Conservation (phyloP, 495 filamentous ascomycete genomes). For the Penicillium desertorum region DNA sequence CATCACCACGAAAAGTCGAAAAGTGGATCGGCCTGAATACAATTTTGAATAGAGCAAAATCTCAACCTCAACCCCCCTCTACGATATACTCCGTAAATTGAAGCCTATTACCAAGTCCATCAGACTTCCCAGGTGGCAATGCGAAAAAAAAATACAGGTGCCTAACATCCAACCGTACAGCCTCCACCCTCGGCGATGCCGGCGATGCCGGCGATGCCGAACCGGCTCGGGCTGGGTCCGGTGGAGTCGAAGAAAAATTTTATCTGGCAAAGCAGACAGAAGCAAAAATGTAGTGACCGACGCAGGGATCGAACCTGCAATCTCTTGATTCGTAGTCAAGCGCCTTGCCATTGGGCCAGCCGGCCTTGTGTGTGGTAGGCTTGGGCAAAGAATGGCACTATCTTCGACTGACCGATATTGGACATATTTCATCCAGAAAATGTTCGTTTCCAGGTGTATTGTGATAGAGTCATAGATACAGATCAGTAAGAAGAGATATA, state of each 20-base stretch:
- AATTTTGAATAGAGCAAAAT: neutral
- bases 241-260: conserved; percentile 14
- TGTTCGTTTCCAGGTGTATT: neutral
- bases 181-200: neutral
- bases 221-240: neutral
- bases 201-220: neutral
- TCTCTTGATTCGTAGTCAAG: conserved; percentile 71
- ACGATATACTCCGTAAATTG: too few relatives aligned
- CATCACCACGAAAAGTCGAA: neutral
- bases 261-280: neutral
- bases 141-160: neutral
- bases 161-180: neutral
- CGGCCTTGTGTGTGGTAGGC: conserved; percentile 21
- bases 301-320: conserved; percentile 48
- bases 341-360: conserved; percentile 69
- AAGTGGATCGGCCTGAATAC: neutral
- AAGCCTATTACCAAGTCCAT: neutral
- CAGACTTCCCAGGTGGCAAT: neutral
- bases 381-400: neutral
- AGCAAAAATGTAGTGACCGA: conserved; percentile 30
- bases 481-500: neutral
- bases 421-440: neutral
- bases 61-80: too few relatives aligned
- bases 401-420: neutral
- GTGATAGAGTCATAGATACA: neutral